Base-by-base conservation (phyloP, 2,329 filamentous ascomycete species). In the Lasiodiplodia gonubiensis region DNA sequence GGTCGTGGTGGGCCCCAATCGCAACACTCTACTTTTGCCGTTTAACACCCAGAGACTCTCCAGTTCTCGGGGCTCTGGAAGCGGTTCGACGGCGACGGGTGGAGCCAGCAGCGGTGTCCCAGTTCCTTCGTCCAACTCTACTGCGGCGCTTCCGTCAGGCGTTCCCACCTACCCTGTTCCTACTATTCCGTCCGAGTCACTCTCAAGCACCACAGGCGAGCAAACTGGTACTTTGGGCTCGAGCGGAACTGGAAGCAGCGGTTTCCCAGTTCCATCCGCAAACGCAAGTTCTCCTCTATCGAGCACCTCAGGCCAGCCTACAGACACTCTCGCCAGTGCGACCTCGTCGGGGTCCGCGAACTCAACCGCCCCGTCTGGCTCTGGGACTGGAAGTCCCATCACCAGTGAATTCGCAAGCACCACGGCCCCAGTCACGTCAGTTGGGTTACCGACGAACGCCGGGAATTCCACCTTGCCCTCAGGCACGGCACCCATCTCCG, bases 241-340 rank as follows among this genome's bases (percentile, higher is more conserved):
- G 39, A n/a, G 59, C 27, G 52, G 42, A 12, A 66, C 53, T 6
- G 64, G 53, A 2, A 53, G 35, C 12, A 67, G 57, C 27, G 66
- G 66, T 2, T 49, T 35, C 23, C 57, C 66, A 2, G 12, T 23
- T 2, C 37, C 39, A 30, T 67, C 66, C 12, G 57, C 37, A 3
- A 67, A 67, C 37, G 35, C 57, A n/a, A 64, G 55, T 3, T 51
- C 54, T 11, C 64, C 64, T n/a, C 18, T 33, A 33, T 33, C 30
- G 7, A 8, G 8, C 30, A 33, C 30, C 30, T 33, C 30, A 33
- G 30, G 30, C 8, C 30, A 33, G 30, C 30, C 30, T 33, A 33
- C 30, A 33, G 30, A 8, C 30, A 33, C 30, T 33, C 30, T 33
- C 30, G 8, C 30, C 30, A 33, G 30, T 33, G 30, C 30, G 30